These are phyloP conservation scores for Saturnispora hagleri DNA, from an alignment of 805 yeast genomes.

Conservation along the genomic window DNA sequence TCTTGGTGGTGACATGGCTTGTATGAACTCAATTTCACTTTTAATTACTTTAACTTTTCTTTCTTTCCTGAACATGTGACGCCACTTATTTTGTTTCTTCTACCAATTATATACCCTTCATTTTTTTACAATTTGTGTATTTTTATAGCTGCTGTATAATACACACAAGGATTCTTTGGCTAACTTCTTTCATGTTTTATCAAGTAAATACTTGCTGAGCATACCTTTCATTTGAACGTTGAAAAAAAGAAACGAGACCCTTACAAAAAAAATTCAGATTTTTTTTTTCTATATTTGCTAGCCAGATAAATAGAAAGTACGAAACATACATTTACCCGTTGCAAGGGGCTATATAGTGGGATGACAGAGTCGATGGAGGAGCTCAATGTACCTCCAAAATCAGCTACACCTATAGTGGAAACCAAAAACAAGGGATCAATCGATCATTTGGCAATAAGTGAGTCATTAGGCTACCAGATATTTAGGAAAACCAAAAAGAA, in stretches of 20 bases:
- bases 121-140: not conserved
- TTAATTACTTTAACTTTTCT: not conserved
- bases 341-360: not conserved
- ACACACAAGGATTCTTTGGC: not conserved
- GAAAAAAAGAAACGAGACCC: not conserved
- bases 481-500: slow-evolving; percentile 53
- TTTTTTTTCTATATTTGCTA: not conserved
- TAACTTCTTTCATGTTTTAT: not conserved
- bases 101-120: not conserved
- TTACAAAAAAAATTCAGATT: not conserved
- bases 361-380: slow-evolving; percentile 1
- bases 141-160: no score
- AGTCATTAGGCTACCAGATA: slow-evolving; percentile 66
- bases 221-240: not conserved
- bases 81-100: not conserved
- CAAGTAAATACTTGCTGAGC: not conserved
- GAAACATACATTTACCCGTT: not conserved
- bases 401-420: slow-evolving; percentile 4
- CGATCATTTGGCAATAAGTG: slow-evolving; percentile 53
- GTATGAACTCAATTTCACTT: not conserved
- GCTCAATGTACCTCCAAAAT: not conserved
- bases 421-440: slow-evolving; percentile 21
- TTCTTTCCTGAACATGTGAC: not conserved
- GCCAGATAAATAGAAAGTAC: not conserved
- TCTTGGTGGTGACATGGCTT: not conserved